These are phyloP conservation scores for Solanum chmielewskii DNA, from an alignment of 257 asterid species.

Conservation along the genomic window DNA sequence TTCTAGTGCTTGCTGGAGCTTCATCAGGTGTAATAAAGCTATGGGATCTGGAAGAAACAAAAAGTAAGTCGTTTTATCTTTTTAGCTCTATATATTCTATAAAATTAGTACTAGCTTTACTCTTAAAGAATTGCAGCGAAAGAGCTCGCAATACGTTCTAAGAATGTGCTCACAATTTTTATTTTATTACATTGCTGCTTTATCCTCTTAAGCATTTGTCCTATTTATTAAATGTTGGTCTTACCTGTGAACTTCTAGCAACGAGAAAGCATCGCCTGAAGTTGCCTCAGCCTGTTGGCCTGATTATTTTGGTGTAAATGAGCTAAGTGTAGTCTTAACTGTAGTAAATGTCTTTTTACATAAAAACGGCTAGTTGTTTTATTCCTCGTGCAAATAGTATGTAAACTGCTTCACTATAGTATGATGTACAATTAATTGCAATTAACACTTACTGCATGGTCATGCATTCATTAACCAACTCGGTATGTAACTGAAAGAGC, in stretches of 20 bases:
- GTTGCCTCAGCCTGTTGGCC: neutral
- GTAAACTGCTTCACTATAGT: neutral
- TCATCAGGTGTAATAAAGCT: constrained; percentile 90
- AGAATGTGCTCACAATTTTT: neutral
- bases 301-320: neutral
- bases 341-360: neutral
- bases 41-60: constrained; percentile 98
- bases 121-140: neutral
- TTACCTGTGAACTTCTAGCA: neutral
- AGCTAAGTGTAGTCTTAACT: neutral
- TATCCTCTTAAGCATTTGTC: neutral
- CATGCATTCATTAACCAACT: neutral
- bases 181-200: neutral
- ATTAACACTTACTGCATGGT: neutral
- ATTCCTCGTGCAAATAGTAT: neutral
- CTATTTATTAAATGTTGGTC: neutral
- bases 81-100: neutral
- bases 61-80: constrained; percentile 39
- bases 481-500: neutral
- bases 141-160: neutral
- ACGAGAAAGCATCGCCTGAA: neutral
- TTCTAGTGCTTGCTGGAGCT: constrained; percentile 87
- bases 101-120: neutral
- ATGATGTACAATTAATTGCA: neutral
- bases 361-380: neutral